phyloP scores from a whole-genome alignment of 2,329 filamentous ascomycete species.

The Penicillium sclerotigenum region DNA sequence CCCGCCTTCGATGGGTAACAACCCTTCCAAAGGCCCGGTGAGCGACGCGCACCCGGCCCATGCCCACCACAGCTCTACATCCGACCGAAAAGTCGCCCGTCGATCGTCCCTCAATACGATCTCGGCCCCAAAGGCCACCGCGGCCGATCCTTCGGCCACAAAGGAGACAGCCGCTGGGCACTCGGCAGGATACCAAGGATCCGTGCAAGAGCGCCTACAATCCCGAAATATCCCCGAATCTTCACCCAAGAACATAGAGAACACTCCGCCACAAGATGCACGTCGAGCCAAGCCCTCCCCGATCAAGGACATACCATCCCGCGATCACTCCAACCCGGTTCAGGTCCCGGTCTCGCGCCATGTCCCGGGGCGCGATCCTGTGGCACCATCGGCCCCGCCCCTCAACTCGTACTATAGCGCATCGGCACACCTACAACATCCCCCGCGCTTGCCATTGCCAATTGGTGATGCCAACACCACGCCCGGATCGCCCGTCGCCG shows the following conservation, averaged over 20 bases:
- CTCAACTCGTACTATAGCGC: conserved; percentile 48
- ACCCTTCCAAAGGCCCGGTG: conserved; percentile 45
- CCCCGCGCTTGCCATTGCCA: conserved; percentile 83
- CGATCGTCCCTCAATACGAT: conserved; percentile 43
- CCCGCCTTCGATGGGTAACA: conserved; percentile 48
- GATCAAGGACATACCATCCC: conserved; percentile 27
- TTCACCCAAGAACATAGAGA: conserved; percentile 23
- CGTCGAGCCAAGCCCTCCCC: conserved; percentile 23
- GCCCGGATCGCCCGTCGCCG: conserved; percentile 84
- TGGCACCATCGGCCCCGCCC: conserved; percentile 44
- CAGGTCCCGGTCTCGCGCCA: conserved; percentile 37
- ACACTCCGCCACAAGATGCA: conserved; percentile 23
- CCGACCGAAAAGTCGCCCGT: conserved; percentile 41
- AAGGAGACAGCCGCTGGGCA: conserved; percentile 44
- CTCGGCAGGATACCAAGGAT: conserved; percentile 34
- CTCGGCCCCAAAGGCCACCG: conserved; percentile 39
- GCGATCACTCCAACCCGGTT: conserved; percentile 39
- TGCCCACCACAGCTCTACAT: conserved; percentile 23
- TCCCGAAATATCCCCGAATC: conserved; percentile 37
- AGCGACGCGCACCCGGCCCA: conserved; percentile 31
- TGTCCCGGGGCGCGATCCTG: conserved; percentile 29
- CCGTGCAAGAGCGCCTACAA: conserved; percentile 43
- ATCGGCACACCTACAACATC: conserved; percentile 50
- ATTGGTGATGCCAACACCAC: conserved; percentile 90
- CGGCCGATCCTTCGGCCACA: conserved; percentile 44